Evolutionary conservation across 352 stramenopile genomes (phyloP).

Genomic region (Phytophthora pinifolia): DNA sequence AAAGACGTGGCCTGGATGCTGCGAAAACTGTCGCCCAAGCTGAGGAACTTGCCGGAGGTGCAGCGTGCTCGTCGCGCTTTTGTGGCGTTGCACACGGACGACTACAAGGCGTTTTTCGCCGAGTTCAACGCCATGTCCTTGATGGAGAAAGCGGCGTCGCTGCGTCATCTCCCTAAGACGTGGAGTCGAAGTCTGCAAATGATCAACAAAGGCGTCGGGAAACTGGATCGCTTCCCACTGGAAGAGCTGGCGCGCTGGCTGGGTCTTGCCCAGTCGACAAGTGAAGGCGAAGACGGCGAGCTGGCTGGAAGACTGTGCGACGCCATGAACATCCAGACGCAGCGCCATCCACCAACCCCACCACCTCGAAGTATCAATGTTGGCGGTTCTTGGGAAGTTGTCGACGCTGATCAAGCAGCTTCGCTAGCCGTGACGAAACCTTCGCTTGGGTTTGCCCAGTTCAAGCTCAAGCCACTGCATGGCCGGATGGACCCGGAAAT

Average conservation of each 20-base stretch:
- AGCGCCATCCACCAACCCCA: conserved; percentile 11
- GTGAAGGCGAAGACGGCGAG: conserved; percentile 17
- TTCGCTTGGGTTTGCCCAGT: conserved; percentile 30
- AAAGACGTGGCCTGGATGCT: conserved; percentile 44
- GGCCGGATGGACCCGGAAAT: conserved; percentile 22
- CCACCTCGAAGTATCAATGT: conserved; percentile 2
- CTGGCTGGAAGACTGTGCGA: conserved; percentile 37
- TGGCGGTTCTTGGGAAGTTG: conserved; percentile 32
- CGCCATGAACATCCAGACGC: conserved; percentile 47
- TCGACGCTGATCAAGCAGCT: conserved; percentile 3
- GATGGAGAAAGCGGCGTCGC: conserved; percentile 40
- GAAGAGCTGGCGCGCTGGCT: conserved; percentile 42
- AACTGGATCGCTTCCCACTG: conserved; percentile 54
- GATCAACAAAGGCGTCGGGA: conserved; percentile 68
- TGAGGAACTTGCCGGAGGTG: conserved; percentile 22
- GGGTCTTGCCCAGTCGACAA: conserved; percentile 10
- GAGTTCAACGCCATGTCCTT: conserved; percentile 32
- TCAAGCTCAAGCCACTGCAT: conserved; percentile 36
- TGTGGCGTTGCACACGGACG: conserved; percentile 50
- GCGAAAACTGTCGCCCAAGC: conserved; percentile 28
- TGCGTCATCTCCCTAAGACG: conserved; percentile 43
- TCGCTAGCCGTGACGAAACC: conserved; percentile 7
- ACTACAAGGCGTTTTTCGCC: conserved; percentile 38
- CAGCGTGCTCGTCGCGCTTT: conserved; percentile 48
- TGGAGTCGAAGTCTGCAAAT: conserved; percentile 38